Conservation (phyloP, 805 yeast genomes). For the Zygosaccharomyces rouxii region DNA sequence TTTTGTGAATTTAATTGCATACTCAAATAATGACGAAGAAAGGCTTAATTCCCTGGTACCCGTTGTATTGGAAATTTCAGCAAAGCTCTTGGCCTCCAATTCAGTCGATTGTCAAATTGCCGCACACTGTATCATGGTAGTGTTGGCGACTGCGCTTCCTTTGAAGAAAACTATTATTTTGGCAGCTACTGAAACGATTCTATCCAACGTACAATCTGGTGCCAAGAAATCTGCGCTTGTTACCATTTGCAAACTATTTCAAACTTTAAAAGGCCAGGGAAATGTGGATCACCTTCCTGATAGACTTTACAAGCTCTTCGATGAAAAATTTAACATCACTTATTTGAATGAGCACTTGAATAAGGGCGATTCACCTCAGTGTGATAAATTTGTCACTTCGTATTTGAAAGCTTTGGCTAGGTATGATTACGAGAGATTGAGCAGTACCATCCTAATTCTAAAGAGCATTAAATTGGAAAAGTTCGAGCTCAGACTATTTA, state of each 20-base stretch:
- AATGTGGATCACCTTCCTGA: conserved; percentile 40
- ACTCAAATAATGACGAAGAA: conserved; percentile 40
- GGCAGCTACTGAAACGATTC: conserved; percentile 59
- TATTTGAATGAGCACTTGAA: conserved; percentile 22
- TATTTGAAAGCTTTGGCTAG: conserved; percentile 43
- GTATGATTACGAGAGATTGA: conserved; percentile 39
- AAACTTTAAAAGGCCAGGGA: conserved; percentile 41
- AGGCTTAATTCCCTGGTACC: conserved; percentile 52
- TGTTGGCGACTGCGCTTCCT: conserved; percentile 68
- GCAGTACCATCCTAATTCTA: conserved; percentile 37
- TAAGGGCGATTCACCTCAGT: conserved; percentile 28
- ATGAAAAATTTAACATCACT: conserved; percentile 21
- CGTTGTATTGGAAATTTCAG: conserved; percentile 52
- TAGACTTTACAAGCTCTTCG: conserved; percentile 36
- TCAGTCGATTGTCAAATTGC: conserved; percentile 68
- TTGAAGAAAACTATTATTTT: conserved; percentile 48
- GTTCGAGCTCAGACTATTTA: conserved; percentile 37
- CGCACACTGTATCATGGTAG: conserved; percentile 77
- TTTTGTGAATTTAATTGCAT: conserved; percentile 59
- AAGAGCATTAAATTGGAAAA: conserved; percentile 34
- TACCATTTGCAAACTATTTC: conserved; percentile 46
- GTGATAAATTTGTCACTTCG: conserved; percentile 42
- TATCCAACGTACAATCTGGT: conserved; percentile 41
- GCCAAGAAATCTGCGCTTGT: conserved; percentile 43
- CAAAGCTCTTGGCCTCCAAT: conserved; percentile 46